A percentile compares a stretch with the other conserved stretches of the same genome.
Conservation (phyloP, 805 yeast genomes). For the Metschnikowia vanudenii region DNA sequence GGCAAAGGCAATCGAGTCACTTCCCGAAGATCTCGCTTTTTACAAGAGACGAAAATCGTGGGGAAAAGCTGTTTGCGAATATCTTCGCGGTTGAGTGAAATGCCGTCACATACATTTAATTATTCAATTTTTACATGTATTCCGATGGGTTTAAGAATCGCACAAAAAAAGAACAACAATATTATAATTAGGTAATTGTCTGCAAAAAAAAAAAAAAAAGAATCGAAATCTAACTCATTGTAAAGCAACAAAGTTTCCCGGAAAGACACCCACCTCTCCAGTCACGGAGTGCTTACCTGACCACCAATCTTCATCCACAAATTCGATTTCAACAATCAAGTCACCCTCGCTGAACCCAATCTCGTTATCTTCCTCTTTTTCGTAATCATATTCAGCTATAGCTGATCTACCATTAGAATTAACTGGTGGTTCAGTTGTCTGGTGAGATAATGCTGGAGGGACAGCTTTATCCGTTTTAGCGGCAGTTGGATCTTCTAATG, state of each 20-base stretch:
- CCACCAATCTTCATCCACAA: slow-evolving; percentile 98
- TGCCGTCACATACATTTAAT: no score
- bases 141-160: no score
- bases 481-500: slow-evolving; percentile 25
- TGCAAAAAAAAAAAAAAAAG: not conserved
- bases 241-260: slow-evolving; percentile 74
- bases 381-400: slow-evolving; percentile 73
- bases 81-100: slow-evolving; percentile 13
- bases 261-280: slow-evolving; percentile 85
- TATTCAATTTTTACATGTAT: no score
- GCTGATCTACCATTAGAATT: slow-evolving; percentile 42
- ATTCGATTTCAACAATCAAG: slow-evolving; percentile 74
- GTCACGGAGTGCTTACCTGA: slow-evolving; percentile 64
- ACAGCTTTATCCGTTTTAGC: slow-evolving; percentile 1
- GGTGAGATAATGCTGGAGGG: slow-evolving; percentile 3
- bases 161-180: not conserved
- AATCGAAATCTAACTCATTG: slow-evolving; percentile 7
- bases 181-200: not conserved
- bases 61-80: slow-evolving; percentile 40
- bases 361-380: slow-evolving; percentile 91
- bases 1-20: slow-evolving; percentile 32
- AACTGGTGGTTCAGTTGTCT: slow-evolving; percentile 7
- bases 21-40: slow-evolving; percentile 39
- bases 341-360: slow-evolving; percentile 83
- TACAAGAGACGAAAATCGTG: slow-evolving; percentile 37